Evolutionary conservation across 768 basidiomycete genomes (phyloP), one percentile per base, ranked within the genome.

Genomic region (Podaxis pistillaris): DNA sequence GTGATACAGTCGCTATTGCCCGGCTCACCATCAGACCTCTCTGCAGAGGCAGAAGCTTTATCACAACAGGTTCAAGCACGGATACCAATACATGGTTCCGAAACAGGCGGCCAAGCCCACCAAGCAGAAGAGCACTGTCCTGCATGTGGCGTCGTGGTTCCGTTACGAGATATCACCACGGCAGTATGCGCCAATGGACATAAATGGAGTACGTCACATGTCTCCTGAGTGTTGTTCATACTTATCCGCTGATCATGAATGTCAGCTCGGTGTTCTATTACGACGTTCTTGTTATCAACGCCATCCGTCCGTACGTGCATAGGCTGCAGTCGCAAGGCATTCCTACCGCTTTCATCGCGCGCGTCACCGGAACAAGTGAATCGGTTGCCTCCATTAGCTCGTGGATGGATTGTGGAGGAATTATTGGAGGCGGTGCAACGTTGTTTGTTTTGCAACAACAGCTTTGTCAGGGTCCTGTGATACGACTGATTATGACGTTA

Each of bases 281-380:
- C 92, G 41, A 88, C 89, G 24, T 88, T 91, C 72, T 84, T 94
- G 60, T 79, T 94, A 33, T 82, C 90, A n/a, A 93, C 90, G 54
- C 82, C 90, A 13, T 80, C 80, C 73, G 88, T 91, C 38, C 83
- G 90, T 62, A 93, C 91, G 17, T 94, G 93, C 71, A 77, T 92
- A 30, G 89, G 90, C 54, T 94, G 93, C 70, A 83, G 83, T 69
- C 82, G 91, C 65, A 94, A 93, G 72, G 89, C 91, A 19, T 85
- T 93, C 67, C 78, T 90, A 13, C 85, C 90, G n/a, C 74, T 79
- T 33, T 83, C 82, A 11, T 71, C 69, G 56, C 64, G 72, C 65
- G 65, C 69, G 63, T 63, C 67, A 49, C 68, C 65, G 62, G 66
- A 66, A 68, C 73, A 65, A 69, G 73, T 66, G 50, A 80, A 69